These are phyloP conservation scores for Melocanna baccifera DNA, from an alignment of 176 grass and related monocot genomes.

Conservation along the genomic window DNA sequence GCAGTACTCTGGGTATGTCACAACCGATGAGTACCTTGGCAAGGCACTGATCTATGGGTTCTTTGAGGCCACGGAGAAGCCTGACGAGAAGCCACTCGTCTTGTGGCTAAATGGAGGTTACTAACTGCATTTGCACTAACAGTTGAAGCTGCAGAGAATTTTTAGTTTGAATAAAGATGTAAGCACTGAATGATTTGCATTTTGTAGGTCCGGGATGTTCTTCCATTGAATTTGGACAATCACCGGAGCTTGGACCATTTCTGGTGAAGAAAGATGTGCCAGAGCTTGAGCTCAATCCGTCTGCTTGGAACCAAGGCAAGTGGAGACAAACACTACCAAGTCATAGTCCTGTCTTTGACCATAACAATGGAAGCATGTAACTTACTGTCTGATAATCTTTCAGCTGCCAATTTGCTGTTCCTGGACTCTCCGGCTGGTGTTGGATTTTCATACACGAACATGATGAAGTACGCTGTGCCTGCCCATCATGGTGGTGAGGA, in stretches of 20 bases:
- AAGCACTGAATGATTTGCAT: not conserved
- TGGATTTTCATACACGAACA: constrained; percentile 88
- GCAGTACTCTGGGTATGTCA: constrained; percentile 58
- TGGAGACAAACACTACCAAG: not conserved
- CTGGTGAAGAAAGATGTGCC: constrained; percentile 69
- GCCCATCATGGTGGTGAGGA: too few species aligned
- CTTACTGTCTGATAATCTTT: not conserved
- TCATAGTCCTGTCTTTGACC: not conserved
- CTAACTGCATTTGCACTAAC: not conserved
- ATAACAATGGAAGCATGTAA: not conserved
- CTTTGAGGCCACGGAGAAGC: constrained; percentile 49
- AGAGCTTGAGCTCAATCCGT: constrained; percentile 55
- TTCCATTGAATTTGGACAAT: constrained; percentile 65
- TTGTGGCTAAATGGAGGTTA: constrained; percentile 76
- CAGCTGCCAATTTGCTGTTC: constrained; percentile 81
- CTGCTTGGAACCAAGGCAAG: constrained; percentile 79
- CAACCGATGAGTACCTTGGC: constrained; percentile 41
- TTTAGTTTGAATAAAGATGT: not conserved
- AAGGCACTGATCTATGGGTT: constrained; percentile 73
- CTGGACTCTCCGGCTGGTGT: constrained; percentile 83
- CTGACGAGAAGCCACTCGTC: constrained; percentile 49
- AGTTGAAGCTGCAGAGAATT: not conserved
- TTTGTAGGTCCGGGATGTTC: constrained; percentile 60
- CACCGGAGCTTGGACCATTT: constrained; percentile 75
- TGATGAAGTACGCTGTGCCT: too few species aligned